Base-by-base conservation (phyloP, 1,139 yeast species). In the Kodamaea fungicola region DNA sequence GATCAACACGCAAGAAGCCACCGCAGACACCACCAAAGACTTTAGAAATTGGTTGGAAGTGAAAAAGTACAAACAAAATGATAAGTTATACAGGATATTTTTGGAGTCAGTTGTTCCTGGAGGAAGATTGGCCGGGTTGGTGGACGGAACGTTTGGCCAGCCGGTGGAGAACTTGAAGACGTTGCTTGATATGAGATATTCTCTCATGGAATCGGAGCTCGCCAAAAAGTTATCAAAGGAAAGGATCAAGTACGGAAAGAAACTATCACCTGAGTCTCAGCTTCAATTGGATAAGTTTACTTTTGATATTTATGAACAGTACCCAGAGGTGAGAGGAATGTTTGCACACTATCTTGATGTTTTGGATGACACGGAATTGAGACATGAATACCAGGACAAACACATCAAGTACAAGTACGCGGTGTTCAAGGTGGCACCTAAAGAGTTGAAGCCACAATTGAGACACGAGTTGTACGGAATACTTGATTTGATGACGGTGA, bases 401-500 rank as follows among this genome's bases (percentile, higher is more conserved):
- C 69, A 73, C 48, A 59, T 90, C 31, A 69, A 71, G 42, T 80
- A 80, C 54, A 73, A 75, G 42, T 74, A 80, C 45, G 73, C 74
- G 13, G 57, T 78, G 30, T 61, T 90, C 34, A 67, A 52, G 57
- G 32, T 37, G 25, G 51, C 70, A 0, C 66, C 71, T 0, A 78
- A 80, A 42, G 33, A 34, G 6, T 16, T 25, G 8, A 61, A 62
- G 12, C 42, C 41, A 3, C 33, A 44, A 1, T 55, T 72, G 35
- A 61, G 62, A n/a, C 47, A 48, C 2, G 71, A 75, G 30, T 64
- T 88, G 3, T 64, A 64, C 35, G 77, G 75, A 8, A 70, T 79
- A 71, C 78, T 80, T 1, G 83, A 78, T 13, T 95, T 84, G 28
- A 77, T 90, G 81, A 78, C 89, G 3, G 61, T 83, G 22, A 77